Conservation (phyloP, 352 stramenopile species). For the Pseudoperonospora humuli region DNA sequence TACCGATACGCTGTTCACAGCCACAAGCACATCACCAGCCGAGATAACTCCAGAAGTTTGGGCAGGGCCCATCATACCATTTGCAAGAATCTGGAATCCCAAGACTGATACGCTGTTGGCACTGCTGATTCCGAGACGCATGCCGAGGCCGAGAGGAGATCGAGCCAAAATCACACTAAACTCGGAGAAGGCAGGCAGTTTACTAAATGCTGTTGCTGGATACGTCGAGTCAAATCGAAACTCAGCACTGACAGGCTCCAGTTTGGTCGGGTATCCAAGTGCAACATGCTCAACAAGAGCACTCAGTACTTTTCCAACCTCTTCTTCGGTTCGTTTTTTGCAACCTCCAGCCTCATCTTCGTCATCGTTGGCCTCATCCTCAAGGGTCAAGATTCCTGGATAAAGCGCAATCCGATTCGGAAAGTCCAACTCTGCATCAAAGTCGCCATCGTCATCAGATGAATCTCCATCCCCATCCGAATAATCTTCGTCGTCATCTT, state of each 20-base stretch:
- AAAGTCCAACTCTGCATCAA: constrained; percentile 47
- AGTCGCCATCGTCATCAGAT: constrained; percentile 64
- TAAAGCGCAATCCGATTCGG: constrained; percentile 35
- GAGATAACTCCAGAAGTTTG: constrained; percentile 70
- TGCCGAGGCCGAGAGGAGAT: constrained; percentile 66
- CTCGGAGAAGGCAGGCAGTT: constrained; percentile 54
- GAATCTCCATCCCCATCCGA: constrained; percentile 63
- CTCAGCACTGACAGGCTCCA: constrained; percentile 34
- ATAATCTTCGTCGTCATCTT: constrained; percentile 69
- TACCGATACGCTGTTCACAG: constrained; percentile 67
- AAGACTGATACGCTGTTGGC: constrained; percentile 62
- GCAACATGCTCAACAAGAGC: constrained; percentile 77
- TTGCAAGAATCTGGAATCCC: constrained; percentile 68
- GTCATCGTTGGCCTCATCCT: constrained; percentile 36
- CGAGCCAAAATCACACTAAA: constrained; percentile 62
- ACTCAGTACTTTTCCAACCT: constrained; percentile 70
- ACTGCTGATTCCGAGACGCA: constrained; percentile 68
- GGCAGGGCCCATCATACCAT: constrained; percentile 65
- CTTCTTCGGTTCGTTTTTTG: constrained; percentile 58
- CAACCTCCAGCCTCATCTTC: constrained; percentile 25
- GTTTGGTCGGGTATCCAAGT: constrained; percentile 55
- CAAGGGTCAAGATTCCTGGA: constrained; percentile 44
- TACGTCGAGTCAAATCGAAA: constrained; percentile 49
- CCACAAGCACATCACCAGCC: constrained; percentile 62
- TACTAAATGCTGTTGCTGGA: constrained; percentile 38